Conservation (phyloP, 176 grass and related monocot genomes). For the Cenchrus americanus region DNA sequence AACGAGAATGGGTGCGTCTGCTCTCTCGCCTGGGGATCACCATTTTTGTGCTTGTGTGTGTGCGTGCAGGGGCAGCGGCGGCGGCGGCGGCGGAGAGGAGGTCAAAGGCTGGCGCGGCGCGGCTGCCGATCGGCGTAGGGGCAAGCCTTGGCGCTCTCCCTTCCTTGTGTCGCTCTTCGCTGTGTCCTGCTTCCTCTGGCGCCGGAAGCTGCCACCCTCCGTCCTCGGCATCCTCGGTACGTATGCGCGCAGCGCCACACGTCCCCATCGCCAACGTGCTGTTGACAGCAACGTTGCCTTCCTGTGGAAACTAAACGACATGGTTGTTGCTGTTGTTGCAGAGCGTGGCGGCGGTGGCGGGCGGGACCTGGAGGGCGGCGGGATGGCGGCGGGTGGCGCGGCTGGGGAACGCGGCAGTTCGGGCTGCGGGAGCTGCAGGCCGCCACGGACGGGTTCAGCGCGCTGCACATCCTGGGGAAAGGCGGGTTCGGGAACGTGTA, state of each 20-base stretch:
- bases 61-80: slow-evolving; percentile 19
- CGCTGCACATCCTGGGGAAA: slow-evolving; percentile 65
- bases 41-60: slow-evolving; percentile 18
- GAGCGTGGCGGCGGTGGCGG: slow-evolving; percentile 16
- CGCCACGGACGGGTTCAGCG: slow-evolving; percentile 90
- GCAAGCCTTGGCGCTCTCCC: slow-evolving; percentile 71
- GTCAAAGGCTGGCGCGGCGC: slow-evolving; percentile 61
- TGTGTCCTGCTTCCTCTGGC: slow-evolving; percentile 64
- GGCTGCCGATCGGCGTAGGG: slow-evolving; percentile 64
- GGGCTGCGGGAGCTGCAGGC: slow-evolving; percentile 64
- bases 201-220: slow-evolving; percentile 59
- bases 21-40: slow-evolving; percentile 24
- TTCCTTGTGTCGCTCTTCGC: slow-evolving; percentile 70
- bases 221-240: slow-evolving; percentile 72
- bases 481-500: slow-evolving; percentile 97
- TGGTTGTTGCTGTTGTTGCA: background rate
- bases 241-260: background rate
- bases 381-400: no score
- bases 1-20: background rate
- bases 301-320: background rate
- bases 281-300: background rate
- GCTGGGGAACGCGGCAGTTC: slow-evolving; percentile 78
- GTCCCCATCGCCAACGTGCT: background rate
- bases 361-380: no score
- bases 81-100: slow-evolving; percentile 30